Conservation (phyloP, 148 eudicot genomes). For the Silene latifolia region DNA sequence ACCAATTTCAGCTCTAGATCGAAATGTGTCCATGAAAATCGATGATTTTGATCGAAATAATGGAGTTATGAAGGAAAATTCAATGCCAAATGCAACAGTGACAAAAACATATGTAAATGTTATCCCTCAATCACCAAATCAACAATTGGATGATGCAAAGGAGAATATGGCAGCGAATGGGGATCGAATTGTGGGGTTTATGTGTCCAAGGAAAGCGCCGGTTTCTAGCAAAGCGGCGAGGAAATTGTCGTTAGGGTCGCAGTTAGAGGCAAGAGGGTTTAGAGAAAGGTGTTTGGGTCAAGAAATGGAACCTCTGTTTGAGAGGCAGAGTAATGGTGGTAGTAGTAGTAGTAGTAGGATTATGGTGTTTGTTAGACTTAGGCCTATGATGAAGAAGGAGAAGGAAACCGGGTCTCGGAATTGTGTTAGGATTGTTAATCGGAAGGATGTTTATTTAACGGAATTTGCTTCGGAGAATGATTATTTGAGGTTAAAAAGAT, state of each 20-base stretch:
- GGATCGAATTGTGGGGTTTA: slow-evolving; percentile 47
- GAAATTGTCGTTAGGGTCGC: slow-evolving; percentile 62
- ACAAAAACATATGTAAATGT: slow-evolving; percentile 40
- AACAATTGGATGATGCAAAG: slow-evolving; percentile 31
- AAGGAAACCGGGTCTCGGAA: slow-evolving; percentile 58
- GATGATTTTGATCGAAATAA: too few species aligned
- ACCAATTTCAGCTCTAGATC: slow-evolving; percentile 33
- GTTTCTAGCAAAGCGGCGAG: slow-evolving; percentile 45
- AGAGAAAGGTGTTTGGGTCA: slow-evolving; percentile 28
- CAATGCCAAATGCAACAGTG: slow-evolving; percentile 36
- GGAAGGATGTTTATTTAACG: slow-evolving; percentile 71
- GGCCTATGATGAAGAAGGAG: slow-evolving; percentile 80
- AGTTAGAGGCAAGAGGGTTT: slow-evolving; percentile 31
- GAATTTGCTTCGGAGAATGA: slow-evolving; percentile 68
- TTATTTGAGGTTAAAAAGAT: slow-evolving; percentile 78
- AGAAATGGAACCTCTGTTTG: slow-evolving; percentile 39
- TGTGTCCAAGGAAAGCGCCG: slow-evolving; percentile 44
- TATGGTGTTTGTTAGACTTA: slow-evolving; percentile 80
- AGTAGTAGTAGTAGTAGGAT: slow-evolving; percentile 40
- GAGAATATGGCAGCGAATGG: slow-evolving; percentile 46
- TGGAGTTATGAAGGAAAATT: slow-evolving; percentile 40
- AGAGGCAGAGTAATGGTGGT: slow-evolving; percentile 21
- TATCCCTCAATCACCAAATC: slow-evolving; percentile 32
- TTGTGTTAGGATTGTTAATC: slow-evolving; percentile 62
- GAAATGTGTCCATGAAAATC: not conserved